phyloP scores from a whole-genome alignment of 2,329 filamentous ascomycete species.

The Beauveria sp. region DNA sequence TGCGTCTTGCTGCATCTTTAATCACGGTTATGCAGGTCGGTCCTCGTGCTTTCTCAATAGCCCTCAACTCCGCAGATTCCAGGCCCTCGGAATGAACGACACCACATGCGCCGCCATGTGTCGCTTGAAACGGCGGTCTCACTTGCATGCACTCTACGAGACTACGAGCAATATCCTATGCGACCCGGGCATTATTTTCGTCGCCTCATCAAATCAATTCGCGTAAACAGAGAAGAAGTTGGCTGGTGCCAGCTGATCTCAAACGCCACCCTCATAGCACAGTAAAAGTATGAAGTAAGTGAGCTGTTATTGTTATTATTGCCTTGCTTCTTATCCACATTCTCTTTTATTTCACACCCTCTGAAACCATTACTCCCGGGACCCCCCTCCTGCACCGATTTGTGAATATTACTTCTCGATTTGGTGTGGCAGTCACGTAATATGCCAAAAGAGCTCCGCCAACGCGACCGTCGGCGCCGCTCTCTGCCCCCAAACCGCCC shows the following conservation, averaged over 20 bases:
- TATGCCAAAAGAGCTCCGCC: not conserved
- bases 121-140: not conserved
- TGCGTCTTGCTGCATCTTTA: not conserved
- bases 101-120: constrained; percentile 5
- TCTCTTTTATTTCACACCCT: not conserved
- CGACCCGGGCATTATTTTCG: not conserved
- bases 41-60: not conserved
- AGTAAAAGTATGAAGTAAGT: too few relatives aligned
- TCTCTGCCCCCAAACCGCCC: not conserved
- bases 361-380: not conserved
- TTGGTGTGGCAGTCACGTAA: not conserved
- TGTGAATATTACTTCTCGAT: constrained; percentile 5
- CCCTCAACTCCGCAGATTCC: not conserved
- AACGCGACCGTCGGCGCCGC: not conserved
- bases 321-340: not conserved
- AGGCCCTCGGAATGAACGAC: constrained; percentile 9
- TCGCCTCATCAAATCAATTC: not conserved
- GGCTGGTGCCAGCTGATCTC: not conserved
- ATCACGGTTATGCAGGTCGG: not conserved
- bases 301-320: not conserved
- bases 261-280: not conserved
- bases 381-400: not conserved
- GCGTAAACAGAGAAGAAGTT: not conserved
- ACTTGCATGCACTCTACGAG: not conserved
- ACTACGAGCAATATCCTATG: not conserved